Evolutionary conservation across 1,284 basidiomycete genomes (phyloP).

Genomic region (Puccinia novopanici): DNA sequence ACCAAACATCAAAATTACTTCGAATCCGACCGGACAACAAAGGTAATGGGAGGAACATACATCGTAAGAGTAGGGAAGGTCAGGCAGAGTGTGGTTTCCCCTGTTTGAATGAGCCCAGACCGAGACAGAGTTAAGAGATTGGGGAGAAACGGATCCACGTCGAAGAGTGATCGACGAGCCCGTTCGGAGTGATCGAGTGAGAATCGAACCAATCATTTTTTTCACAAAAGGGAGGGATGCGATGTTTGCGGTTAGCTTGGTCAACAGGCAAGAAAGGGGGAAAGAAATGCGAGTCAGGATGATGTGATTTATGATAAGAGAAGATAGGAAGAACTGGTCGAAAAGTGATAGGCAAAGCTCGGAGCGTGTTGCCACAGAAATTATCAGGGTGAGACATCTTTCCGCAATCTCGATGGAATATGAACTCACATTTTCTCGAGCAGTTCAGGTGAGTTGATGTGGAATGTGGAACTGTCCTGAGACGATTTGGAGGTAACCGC

Average conservation of each 20-base stretch:
- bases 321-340: not conserved
- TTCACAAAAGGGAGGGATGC: constrained; percentile 26
- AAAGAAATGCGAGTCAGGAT: constrained; percentile 8
- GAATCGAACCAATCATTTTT: constrained; percentile 22
- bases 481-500: too few relatives aligned
- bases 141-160: not conserved
- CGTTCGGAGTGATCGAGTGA: constrained; percentile 25
- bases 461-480: too few relatives aligned
- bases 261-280: not conserved
- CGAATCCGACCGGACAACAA: not conserved
- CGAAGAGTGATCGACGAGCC: constrained; percentile 31
- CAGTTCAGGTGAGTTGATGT: too few relatives aligned
- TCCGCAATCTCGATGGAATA: too few relatives aligned
- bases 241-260: constrained; percentile 32
- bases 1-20: not conserved
- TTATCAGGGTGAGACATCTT: too few relatives aligned
- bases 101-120: constrained; percentile 29
- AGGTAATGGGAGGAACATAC: constrained; percentile 3
- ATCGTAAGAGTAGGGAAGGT: constrained; percentile 87
- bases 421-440: too few relatives aligned
- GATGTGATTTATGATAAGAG: not conserved
- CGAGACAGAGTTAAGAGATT: constrained; percentile 3
- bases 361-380: too few relatives aligned
- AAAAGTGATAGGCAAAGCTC: not conserved
- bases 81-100: constrained; percentile 71